phyloP scores from a whole-genome alignment of 305 asterid species.

The Plantago coronopus region DNA sequence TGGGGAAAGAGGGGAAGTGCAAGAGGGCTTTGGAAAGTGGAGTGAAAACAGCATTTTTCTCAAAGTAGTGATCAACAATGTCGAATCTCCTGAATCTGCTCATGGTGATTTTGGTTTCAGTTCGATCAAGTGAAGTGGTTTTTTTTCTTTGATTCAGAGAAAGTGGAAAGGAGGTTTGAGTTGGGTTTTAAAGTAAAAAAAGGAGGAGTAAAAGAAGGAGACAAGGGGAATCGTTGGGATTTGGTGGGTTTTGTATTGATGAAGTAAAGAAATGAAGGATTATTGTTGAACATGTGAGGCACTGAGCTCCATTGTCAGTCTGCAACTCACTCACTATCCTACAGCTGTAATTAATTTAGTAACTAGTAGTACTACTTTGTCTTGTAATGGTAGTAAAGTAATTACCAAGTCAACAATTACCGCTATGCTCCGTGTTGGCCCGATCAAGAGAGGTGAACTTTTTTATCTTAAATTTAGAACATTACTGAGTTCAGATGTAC shows the following conservation, averaged over 20 bases:
- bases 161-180: neutral
- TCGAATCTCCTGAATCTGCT: neutral
- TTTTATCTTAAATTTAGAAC: no score
- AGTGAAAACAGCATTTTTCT: conserved; percentile 25
- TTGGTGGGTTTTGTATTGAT: no score
- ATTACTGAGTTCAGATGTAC: no score
- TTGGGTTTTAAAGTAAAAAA: neutral
- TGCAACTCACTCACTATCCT: neutral
- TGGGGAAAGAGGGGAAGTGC: conserved; percentile 27
- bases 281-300: neutral
- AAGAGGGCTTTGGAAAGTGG: conserved; percentile 22
- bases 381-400: no score
- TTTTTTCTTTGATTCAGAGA: no score
- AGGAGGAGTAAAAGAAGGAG: neutral
- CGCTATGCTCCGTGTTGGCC: no score
- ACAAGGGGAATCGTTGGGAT: neutral
- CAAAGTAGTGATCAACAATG: conserved; percentile 9
- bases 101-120: no score
- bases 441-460: no score
- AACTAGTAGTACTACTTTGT: no score
- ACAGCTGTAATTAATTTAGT: neutral
- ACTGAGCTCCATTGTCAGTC: conserved; percentile 9
- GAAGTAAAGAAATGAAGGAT: neutral
- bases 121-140: no score
- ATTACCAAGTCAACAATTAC: no score